Percentiles rank a stretch among this genome's conserved stretches.
These are phyloP conservation scores for Stachybotrys chlorohalonatus DNA, from an alignment of 2,329 filamentous ascomycete species.

Conservation along the genomic window DNA sequence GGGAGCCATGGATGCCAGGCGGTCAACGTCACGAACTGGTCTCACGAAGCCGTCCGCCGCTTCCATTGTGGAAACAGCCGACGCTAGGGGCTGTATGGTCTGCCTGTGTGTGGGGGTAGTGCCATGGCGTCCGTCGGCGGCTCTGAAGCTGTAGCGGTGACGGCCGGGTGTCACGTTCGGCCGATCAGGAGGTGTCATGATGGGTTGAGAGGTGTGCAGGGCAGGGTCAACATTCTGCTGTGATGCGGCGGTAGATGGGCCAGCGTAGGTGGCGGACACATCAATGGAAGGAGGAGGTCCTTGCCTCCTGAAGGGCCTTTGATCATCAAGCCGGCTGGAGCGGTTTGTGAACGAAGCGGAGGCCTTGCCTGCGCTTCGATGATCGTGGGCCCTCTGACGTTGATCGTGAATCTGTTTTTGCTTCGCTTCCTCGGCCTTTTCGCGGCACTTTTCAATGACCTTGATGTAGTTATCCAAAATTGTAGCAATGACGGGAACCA, in stretches of 20 bases:
- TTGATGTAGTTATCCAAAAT: slow-evolving; percentile 98
- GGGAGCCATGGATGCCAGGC: slow-evolving; percentile 73
- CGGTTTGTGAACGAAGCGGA: slow-evolving; percentile 45
- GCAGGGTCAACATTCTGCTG: slow-evolving; percentile 14
- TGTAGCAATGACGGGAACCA: slow-evolving; percentile 97
- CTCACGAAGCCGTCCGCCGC: slow-evolving; percentile 66
- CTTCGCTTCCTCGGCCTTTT: slow-evolving; percentile 77
- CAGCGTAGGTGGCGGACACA: slow-evolving; percentile 34
- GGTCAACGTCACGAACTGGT: slow-evolving; percentile 72
- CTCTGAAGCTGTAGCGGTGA: slow-evolving; percentile 41
- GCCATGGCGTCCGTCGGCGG: slow-evolving; percentile 39
- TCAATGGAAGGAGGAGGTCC: slow-evolving; percentile 67
- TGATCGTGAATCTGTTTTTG: slow-evolving; percentile 53
- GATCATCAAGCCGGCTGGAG: slow-evolving; percentile 45
- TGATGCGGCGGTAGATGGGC: slow-evolving; percentile 22
- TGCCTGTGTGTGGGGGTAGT: slow-evolving; percentile 41
- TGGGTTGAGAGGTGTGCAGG: slow-evolving; percentile 6
- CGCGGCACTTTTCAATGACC: slow-evolving; percentile 83
- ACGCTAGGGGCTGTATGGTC: slow-evolving; percentile 52
- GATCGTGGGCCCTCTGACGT: slow-evolving; percentile 39
- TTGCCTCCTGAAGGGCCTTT: slow-evolving; percentile 62
- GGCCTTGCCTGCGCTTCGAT: slow-evolving; percentile 35
- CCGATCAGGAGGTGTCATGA: slow-evolving; percentile 8
- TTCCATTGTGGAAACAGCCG: slow-evolving; percentile 59
- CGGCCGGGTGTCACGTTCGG: slow-evolving; percentile 21